Percentiles rank a stretch among this genome's conserved stretches.
These are phyloP conservation scores for Paulownia fortunei DNA, from an alignment of 257 asterid species.

Conservation along the genomic window DNA sequence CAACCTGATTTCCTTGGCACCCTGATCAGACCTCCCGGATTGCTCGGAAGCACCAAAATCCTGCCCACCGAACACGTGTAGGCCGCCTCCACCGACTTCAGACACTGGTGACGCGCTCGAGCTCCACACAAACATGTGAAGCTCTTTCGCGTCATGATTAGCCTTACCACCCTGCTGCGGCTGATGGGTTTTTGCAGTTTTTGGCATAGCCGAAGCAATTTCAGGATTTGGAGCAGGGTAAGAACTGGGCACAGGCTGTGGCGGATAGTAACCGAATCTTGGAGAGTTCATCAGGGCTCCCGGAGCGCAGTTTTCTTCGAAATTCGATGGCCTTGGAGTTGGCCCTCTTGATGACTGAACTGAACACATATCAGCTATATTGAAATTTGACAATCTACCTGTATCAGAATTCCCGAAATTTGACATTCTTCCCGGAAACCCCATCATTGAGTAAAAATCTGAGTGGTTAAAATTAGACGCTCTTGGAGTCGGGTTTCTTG, in stretches of 20 bases:
- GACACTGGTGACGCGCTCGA: conserved; percentile 94
- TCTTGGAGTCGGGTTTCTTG: conserved; percentile 58
- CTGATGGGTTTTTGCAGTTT: conserved; percentile 42
- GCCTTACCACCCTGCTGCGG: conserved; percentile 43
- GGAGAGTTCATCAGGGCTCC: conserved; percentile 72
- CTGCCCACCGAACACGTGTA: conserved; percentile 54
- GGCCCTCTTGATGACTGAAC: conserved; percentile 94
- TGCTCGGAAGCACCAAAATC: conserved; percentile 65
- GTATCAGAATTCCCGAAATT: conserved; percentile 80
- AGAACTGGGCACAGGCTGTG: conserved; percentile 56
- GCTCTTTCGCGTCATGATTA: conserved; percentile 81
- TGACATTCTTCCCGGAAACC: conserved; percentile 74
- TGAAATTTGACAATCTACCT: conserved; percentile 67
- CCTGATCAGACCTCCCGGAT: conserved; percentile 79
- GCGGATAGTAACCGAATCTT: conserved; percentile 69
- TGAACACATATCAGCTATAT: conserved; percentile 76
- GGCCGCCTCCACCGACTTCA: conserved; percentile 53
- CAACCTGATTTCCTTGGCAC: conserved; percentile 90
- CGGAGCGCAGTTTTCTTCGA: conserved; percentile 79
- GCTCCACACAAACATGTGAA: conserved; percentile 98
- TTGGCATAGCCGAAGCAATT: conserved; percentile 60
- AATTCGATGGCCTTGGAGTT: conserved; percentile 90
- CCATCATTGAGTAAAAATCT: conserved; percentile 64
- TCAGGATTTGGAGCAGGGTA: conserved; percentile 97
- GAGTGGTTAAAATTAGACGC: conserved; percentile 63